These are phyloP conservation scores for Lactarius sanguifluus DNA, from an alignment of 768 basidiomycete species.

Conservation along the genomic window DNA sequence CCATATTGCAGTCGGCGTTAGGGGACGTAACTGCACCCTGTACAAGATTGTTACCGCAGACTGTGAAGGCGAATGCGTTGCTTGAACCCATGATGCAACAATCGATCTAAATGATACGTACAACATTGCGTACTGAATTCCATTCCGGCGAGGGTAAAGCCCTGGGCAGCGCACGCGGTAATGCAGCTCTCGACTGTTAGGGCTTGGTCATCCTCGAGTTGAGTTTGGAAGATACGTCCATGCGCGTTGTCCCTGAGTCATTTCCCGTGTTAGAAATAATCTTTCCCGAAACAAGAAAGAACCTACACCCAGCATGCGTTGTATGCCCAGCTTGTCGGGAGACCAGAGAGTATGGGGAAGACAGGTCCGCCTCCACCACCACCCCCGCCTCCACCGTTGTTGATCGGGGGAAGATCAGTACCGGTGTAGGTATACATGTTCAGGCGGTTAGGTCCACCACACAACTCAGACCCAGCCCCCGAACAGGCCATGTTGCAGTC, in stretches of 20 bases:
- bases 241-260: conserved; percentile 51
- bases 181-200: conserved; percentile 68
- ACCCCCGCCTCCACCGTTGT: conserved; percentile 39
- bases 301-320: conserved; percentile 52
- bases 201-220: conserved; percentile 39
- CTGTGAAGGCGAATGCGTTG: conserved; percentile 37
- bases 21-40: conserved; percentile 55
- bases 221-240: conserved; percentile 58
- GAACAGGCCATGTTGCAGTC: conserved; percentile 68
- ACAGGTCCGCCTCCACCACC: conserved; percentile 16
- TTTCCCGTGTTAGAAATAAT: conserved; percentile 2
- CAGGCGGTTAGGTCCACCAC: conserved; percentile 69
- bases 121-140: conserved; percentile 60
- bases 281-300: background rate
- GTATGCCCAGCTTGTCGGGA: conserved; percentile 27
- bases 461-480: conserved; percentile 63
- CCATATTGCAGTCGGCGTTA: conserved; percentile 64
- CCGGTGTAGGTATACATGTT: conserved; percentile 73
- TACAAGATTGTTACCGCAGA: conserved; percentile 68
- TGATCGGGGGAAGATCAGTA: conserved; percentile 42
- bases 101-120: conserved; percentile 35
- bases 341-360: conserved; percentile 19
- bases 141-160: conserved; percentile 65
- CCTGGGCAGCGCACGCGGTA: conserved; percentile 49
- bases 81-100: conserved; percentile 4